Conservation (phyloP, 106 monocot species). For the Dioscorea dumetorum region DNA sequence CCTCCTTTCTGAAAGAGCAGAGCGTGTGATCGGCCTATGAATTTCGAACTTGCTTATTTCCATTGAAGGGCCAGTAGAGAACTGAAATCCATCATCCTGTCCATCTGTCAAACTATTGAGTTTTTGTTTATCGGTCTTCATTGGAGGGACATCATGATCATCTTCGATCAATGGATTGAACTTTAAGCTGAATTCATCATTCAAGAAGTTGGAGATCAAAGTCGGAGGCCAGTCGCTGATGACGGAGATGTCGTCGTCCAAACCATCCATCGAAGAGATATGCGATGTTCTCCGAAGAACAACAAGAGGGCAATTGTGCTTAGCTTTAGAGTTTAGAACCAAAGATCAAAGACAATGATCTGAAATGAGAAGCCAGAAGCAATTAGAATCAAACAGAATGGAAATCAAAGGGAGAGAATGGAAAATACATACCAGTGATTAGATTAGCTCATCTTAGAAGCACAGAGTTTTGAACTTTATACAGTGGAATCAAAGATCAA, state of each 20-base stretch:
- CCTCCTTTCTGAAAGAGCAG: slow-evolving; percentile 72
- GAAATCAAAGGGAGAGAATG: no score
- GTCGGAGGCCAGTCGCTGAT: slow-evolving; percentile 52
- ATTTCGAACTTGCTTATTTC: slow-evolving; percentile 11
- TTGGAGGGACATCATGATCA: slow-evolving; percentile 4
- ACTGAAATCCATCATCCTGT: slow-evolving; percentile 18
- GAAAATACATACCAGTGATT: no score
- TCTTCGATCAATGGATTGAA: slow-evolving; percentile 11
- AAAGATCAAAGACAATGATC: background rate
- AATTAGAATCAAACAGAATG: background rate
- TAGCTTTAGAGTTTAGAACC: background rate
- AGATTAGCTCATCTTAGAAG: no score
- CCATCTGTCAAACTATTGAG: slow-evolving; percentile 1
- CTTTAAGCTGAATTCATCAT: slow-evolving; percentile 37
- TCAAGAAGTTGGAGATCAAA: slow-evolving; percentile 33
- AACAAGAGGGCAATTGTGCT: no score
- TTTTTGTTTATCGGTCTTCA: slow-evolving; percentile 13
- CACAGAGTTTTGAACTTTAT: background rate
- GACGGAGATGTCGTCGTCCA: slow-evolving; percentile 30
- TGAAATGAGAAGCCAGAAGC: background rate
- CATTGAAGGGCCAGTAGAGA: slow-evolving; percentile 7
- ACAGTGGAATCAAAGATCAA: background rate
- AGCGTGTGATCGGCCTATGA: slow-evolving; percentile 27
- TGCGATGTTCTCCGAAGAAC: no score
- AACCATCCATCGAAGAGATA: slow-evolving; percentile 7